A percentile compares a stretch with the other conserved stretches of the same genome.
phyloP scores from a whole-genome alignment of 192 early-diverging fungal genomes.

The Umbelopsis sp. region DNA sequence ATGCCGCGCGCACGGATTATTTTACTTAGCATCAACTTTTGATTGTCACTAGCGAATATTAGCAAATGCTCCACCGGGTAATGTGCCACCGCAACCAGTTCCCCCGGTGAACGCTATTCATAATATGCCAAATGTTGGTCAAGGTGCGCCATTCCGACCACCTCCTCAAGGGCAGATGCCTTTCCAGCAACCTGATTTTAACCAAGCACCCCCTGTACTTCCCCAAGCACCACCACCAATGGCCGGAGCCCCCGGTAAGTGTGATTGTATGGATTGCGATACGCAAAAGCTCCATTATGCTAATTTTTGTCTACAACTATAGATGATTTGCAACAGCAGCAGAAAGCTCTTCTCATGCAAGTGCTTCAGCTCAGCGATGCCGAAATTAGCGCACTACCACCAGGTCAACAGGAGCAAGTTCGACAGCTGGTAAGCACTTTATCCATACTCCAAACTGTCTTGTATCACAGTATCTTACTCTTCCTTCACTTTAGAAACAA shows the following conservation, averaged over 20 bases:
- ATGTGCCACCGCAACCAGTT: slow-evolving; percentile 21
- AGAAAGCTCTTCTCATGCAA: slow-evolving; percentile 76
- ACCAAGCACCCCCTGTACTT: not conserved
- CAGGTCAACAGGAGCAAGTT: slow-evolving; percentile 76
- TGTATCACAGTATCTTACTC: not conserved
- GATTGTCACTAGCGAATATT: not conserved
- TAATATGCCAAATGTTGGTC: slow-evolving; percentile 14
- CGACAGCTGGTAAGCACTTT: slow-evolving; percentile 54
- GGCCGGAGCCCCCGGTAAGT: slow-evolving; percentile 12
- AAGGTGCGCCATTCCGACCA: not conserved
- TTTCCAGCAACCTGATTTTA: slow-evolving; percentile 18
- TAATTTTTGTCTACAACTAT: not conserved
- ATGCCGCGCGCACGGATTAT: not conserved
- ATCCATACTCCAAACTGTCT: not conserved
- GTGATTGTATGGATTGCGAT: not conserved
- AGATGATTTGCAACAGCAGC: slow-evolving; percentile 50
- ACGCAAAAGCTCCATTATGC: not conserved
- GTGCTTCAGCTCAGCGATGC: slow-evolving; percentile 81
- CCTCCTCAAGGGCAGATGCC: slow-evolving; percentile 1
- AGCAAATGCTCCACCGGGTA: slow-evolving; percentile 20
- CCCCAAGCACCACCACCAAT: not conserved
- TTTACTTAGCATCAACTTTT: not conserved
- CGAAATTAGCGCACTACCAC: slow-evolving; percentile 77
- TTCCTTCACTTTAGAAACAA: slow-evolving; percentile 22
- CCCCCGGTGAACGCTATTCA: slow-evolving; percentile 7